Percentiles rank a stretch among this genome's conserved stretches.
phyloP scores from a whole-genome alignment of 2,329 filamentous ascomycete species.

The Penicillium sp. region DNA sequence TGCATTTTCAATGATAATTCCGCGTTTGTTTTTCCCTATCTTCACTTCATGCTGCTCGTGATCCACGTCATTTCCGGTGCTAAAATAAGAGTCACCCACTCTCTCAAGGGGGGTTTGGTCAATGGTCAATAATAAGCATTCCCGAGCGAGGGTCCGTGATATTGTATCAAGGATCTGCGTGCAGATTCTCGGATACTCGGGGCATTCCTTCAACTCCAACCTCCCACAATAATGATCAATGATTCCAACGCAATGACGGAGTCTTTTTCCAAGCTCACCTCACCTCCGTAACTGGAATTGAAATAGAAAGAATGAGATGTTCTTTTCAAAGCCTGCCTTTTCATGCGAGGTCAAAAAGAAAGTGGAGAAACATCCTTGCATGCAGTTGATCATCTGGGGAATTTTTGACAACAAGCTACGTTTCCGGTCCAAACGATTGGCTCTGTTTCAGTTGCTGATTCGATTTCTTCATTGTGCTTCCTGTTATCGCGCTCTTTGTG shows the following conservation, averaged over 20 bases:
- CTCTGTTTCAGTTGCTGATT: constrained; percentile 7
- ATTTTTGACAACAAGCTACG: constrained; percentile 9
- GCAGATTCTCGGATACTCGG: constrained; percentile 2
- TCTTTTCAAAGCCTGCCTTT: background rate
- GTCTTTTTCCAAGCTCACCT: background rate
- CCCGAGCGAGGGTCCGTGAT: constrained; percentile 2
- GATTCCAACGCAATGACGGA: background rate
- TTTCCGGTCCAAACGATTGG: constrained; percentile 14
- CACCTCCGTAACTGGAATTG: background rate
- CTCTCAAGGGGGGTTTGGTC: background rate
- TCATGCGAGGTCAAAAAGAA: constrained; percentile 5
- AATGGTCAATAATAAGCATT: constrained; percentile 1
- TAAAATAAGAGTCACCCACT: background rate
- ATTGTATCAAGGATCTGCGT: constrained; percentile 2
- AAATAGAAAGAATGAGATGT: background rate
- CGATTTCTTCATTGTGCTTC: constrained; percentile 1
- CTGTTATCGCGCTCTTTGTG: background rate
- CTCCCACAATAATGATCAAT: background rate
- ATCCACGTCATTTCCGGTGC: background rate
- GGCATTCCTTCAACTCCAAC: constrained; percentile 1
- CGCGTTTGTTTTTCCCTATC: too few species aligned
- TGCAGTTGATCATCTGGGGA: constrained; percentile 15
- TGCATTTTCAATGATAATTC: background rate
- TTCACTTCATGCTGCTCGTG: background rate
- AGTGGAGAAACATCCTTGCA: constrained; percentile 20